Conservation (phyloP, 2,329 filamentous ascomycete genomes). For the Microsporum audouinii region DNA sequence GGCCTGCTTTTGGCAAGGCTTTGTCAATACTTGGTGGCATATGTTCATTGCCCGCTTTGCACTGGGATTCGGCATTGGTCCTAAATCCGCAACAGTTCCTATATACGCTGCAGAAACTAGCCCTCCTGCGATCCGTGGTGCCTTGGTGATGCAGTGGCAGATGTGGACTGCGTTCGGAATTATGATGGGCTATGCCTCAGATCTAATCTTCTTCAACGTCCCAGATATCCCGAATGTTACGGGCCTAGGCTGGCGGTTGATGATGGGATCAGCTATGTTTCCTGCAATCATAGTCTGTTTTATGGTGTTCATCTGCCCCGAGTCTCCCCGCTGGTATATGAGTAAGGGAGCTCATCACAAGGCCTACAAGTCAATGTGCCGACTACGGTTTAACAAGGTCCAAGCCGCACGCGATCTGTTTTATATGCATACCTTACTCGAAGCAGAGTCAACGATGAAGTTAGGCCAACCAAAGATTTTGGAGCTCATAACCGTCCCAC, state of each 20-base stretch:
- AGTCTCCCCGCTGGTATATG: slow-evolving; percentile 41
- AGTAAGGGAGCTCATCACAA: slow-evolving; percentile 32
- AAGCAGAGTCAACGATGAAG: slow-evolving; percentile 47
- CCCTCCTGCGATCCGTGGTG: slow-evolving; percentile 57
- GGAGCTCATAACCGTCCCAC: slow-evolving; percentile 49
- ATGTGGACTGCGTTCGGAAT: slow-evolving; percentile 43
- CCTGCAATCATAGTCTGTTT: slow-evolving; percentile 47
- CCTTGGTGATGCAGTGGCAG: slow-evolving; percentile 76
- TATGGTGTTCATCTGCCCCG: slow-evolving; percentile 53
- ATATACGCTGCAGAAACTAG: slow-evolving; percentile 67
- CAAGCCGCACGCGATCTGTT: slow-evolving; percentile 37
- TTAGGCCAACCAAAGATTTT: slow-evolving; percentile 41
- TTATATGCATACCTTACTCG: slow-evolving; percentile 44
- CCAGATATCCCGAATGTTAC: slow-evolving; percentile 42
- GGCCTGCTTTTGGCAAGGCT: slow-evolving; percentile 46
- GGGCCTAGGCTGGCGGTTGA: slow-evolving; percentile 55
- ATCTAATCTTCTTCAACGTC: slow-evolving; percentile 50
- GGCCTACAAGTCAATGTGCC: slow-evolving; percentile 34
- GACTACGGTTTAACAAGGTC: slow-evolving; percentile 33
- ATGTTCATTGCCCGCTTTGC: slow-evolving; percentile 60
- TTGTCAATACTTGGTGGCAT: slow-evolving; percentile 60
- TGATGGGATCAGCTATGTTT: slow-evolving; percentile 57
- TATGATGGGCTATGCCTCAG: slow-evolving; percentile 47
- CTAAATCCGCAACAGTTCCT: slow-evolving; percentile 63
- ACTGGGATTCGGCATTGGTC: slow-evolving; percentile 66